Evolutionary conservation across 2,329 filamentous ascomycete species (phyloP), one percentile per base, ranked within the genome.

Genomic region (Venturia nashicola): DNA sequence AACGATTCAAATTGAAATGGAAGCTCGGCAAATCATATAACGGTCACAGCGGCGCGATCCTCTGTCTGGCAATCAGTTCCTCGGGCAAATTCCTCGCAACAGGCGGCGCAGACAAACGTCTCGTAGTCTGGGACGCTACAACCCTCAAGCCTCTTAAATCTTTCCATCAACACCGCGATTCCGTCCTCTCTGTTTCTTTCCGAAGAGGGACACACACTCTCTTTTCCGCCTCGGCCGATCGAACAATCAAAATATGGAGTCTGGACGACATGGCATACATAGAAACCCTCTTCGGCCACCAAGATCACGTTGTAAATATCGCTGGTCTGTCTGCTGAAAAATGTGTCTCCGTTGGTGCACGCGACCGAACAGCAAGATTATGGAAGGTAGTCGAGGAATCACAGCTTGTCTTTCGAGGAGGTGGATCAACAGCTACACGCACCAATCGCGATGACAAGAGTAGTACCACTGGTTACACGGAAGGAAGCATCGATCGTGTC

Each of bases 351-450:
- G 94, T 96, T 20, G 94, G 94, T 64, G 88, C 91, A 6, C 83
- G 94, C 68, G 94, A 99, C 74, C 86, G 93, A 65, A 97, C 92
- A 2, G 94, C 93, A 46, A 83, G 94, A 65, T 77, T 96, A 69
- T 99, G 94, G 94, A 97, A 97, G 76, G 92, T 99, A 1, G 86
- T 90, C 5, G 94, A 99, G 70, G 93, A 99, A 77, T 90, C 89
- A 1, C 94, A 99, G 73, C 83, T 99, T 7, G 92, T 97, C 1
- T 99, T 97, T 76, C 87, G 93, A 59, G 93, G 92, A 65, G 91
- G 91, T 67, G 88, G 86, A 18, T 74, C 74, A 63, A 72, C 72
- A 44, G 72, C 68, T 51, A 70, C 69, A n/a, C 65, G 68, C 7
- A 67, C 69, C 16, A 68, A 68, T 51, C 69, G 68, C 57, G 68